phyloP scores from a whole-genome alignment of 306 rosid genomes.

The Quercus ilex region DNA sequence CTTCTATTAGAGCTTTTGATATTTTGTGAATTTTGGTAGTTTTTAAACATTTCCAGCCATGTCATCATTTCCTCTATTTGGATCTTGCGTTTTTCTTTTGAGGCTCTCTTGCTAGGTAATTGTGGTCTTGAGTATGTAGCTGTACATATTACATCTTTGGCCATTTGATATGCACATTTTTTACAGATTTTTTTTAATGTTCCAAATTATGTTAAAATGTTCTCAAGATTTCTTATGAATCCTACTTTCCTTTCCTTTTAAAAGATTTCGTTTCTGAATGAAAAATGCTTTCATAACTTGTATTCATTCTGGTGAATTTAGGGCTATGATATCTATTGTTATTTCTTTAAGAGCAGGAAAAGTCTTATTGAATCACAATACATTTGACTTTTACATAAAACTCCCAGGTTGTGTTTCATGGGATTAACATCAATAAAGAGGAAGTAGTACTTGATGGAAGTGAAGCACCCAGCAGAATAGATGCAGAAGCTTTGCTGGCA shows the following conservation, averaged over 20 bases:
- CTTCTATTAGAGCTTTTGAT: slow-evolving; percentile 13
- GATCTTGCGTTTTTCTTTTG: neutral
- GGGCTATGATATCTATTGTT: neutral
- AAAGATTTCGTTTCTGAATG: neutral
- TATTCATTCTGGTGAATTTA: neutral
- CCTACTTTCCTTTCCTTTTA: neutral
- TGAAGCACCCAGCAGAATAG: slow-evolving; percentile 87
- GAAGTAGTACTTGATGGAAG: slow-evolving; percentile 89
- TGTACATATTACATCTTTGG: neutral
- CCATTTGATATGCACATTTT: neutral
- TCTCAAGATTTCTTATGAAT: neutral
- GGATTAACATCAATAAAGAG: slow-evolving; percentile 62
- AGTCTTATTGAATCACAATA: neutral
- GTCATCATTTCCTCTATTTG: slow-evolving; percentile 13
- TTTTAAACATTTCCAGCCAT: neutral
- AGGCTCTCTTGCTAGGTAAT: neutral
- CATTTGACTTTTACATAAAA: slow-evolving; percentile 16
- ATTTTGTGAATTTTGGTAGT: slow-evolving; percentile 3
- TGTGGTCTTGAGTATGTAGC: neutral
- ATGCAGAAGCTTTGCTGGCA: slow-evolving; percentile 70
- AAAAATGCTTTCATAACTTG: neutral
- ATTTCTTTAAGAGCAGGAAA: slow-evolving; percentile 11
- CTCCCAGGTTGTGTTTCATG: slow-evolving; percentile 76
- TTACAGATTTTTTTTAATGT: neutral
- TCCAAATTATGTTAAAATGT: neutral